Evolutionary conservation across 306 rosid species (phyloP).

Genomic region (Quillaja saponaria): DNA sequence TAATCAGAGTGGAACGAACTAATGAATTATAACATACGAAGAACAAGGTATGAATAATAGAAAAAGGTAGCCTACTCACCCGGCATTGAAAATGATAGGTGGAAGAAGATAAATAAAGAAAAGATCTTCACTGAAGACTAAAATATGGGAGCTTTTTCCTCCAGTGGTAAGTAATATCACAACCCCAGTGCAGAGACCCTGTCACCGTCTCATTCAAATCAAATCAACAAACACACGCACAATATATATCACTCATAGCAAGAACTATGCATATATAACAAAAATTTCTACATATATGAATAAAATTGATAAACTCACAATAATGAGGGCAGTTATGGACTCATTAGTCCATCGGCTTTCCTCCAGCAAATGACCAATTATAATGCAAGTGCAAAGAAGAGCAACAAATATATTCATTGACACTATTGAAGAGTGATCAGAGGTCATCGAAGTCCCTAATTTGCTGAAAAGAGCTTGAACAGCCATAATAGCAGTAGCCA

Average conservation of each 20-base stretch:
- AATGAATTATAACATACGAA: not conserved
- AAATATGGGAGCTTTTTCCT: constrained; percentile 87
- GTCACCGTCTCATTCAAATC: constrained; percentile 16
- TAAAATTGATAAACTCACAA: constrained; percentile 52
- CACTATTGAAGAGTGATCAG: constrained; percentile 80
- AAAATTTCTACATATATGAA: not conserved
- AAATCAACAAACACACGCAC: not conserved
- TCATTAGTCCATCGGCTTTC: constrained; percentile 89
- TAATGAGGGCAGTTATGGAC: constrained; percentile 86
- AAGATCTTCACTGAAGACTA: constrained; percentile 84
- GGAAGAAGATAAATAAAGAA: constrained; percentile 97
- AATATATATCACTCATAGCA: not conserved
- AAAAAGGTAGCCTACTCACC: constrained; percentile 46
- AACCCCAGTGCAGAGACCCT: constrained; percentile 86
- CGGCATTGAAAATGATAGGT: constrained; percentile 97
- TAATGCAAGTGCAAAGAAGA: constrained; percentile 82
- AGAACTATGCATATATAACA: not conserved
- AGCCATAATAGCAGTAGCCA: constrained; percentile 16
- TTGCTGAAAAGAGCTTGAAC: constrained; percentile 22
- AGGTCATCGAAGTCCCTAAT: constrained; percentile 40
- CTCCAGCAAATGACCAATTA: constrained; percentile 83
- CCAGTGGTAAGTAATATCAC: constrained; percentile 67
- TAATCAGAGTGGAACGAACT: too few species aligned
- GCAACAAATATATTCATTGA: constrained; percentile 85
- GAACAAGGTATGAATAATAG: not conserved